A percentile compares a stretch with the other conserved stretches of the same genome.
phyloP scores from a whole-genome alignment of 2,329 filamentous ascomycete genomes.

The Akanthomyces muscarius region DNA sequence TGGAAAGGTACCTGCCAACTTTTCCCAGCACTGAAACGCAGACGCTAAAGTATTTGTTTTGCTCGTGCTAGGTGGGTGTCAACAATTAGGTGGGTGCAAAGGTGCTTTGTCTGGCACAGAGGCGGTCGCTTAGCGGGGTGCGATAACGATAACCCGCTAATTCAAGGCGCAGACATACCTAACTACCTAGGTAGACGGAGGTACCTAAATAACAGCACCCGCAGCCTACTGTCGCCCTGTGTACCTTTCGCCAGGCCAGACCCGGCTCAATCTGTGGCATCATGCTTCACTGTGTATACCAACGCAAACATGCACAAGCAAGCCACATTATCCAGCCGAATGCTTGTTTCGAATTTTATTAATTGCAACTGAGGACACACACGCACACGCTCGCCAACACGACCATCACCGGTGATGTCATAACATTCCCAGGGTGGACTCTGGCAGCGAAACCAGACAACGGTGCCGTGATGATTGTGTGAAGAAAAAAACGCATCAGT shows the following conservation, averaged over 20 bases:
- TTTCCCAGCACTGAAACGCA: not conserved
- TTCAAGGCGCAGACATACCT: not conserved
- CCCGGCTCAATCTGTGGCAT: not conserved
- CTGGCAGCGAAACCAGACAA: too few relatives aligned
- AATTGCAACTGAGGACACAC: not conserved
- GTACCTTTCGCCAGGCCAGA: not conserved
- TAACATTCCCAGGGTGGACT: too few relatives aligned
- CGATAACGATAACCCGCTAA: slow-evolving; percentile 38
- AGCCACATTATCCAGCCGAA: not conserved
- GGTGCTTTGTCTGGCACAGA: not conserved
- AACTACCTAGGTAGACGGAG: too few relatives aligned
- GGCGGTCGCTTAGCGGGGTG: slow-evolving; percentile 28
- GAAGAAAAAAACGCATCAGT: too few relatives aligned
- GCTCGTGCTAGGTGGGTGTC: not conserved
- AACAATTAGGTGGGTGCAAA: not conserved
- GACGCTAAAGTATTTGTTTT: not conserved
- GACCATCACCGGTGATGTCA: not conserved
- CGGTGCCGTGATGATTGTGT: not conserved
- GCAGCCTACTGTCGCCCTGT: not conserved
- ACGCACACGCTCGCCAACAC: not conserved
- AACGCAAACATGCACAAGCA: slow-evolving; percentile 6
- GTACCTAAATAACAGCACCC: not conserved
- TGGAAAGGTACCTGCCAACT: not conserved
- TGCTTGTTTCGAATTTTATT: not conserved
- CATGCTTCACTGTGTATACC: not conserved